A percentile compares a stretch with the other conserved stretches of the same genome.
These are phyloP conservation scores for Incumbomyces delicatus DNA, from an alignment of 2,329 filamentous ascomycete species.

Conservation along the genomic window DNA sequence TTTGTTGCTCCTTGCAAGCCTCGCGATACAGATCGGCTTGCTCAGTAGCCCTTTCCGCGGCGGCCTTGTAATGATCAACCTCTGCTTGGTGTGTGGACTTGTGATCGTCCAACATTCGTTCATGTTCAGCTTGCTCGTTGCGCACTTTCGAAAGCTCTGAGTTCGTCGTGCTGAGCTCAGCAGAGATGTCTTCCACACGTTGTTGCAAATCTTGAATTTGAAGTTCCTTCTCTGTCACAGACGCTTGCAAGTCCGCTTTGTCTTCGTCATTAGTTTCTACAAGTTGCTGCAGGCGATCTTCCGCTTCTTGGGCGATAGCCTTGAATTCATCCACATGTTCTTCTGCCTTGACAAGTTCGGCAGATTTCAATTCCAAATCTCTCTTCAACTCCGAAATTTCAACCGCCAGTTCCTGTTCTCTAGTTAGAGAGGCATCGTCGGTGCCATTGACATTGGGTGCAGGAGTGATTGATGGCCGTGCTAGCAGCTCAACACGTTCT, in stretches of 20 bases:
- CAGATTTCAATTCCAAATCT: slow-evolving; percentile 69
- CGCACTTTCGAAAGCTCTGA: slow-evolving; percentile 70
- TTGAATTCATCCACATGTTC: slow-evolving; percentile 80
- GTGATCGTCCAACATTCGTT: slow-evolving; percentile 66
- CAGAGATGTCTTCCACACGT: slow-evolving; percentile 70
- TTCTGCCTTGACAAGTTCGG: slow-evolving; percentile 72
- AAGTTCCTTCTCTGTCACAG: slow-evolving; percentile 66
- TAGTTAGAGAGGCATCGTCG: slow-evolving; percentile 47
- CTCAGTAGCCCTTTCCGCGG: slow-evolving; percentile 68
- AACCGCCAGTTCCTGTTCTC: slow-evolving; percentile 69
- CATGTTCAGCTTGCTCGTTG: slow-evolving; percentile 67
- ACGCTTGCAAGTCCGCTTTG: slow-evolving; percentile 69
- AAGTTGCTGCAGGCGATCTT: slow-evolving; percentile 75
- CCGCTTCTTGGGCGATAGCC: slow-evolving; percentile 72
- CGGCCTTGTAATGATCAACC: slow-evolving; percentile 69
- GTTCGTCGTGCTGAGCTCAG: slow-evolving; percentile 73
- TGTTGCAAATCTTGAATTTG: slow-evolving; percentile 74
- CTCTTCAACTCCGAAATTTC: slow-evolving; percentile 81
- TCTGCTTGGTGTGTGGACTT: slow-evolving; percentile 70
- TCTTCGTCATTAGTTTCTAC: slow-evolving; percentile 76
- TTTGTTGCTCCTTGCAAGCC: slow-evolving; percentile 83
- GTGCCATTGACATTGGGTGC: slow-evolving; percentile 41
- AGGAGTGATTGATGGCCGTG: slow-evolving; percentile 47
- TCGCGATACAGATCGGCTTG: slow-evolving; percentile 79
- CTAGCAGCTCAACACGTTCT: slow-evolving; percentile 71